These are phyloP conservation scores for Coemansia sp. DNA, from an alignment of 192 early-diverging fungal genomes.

Conservation along the genomic window DNA sequence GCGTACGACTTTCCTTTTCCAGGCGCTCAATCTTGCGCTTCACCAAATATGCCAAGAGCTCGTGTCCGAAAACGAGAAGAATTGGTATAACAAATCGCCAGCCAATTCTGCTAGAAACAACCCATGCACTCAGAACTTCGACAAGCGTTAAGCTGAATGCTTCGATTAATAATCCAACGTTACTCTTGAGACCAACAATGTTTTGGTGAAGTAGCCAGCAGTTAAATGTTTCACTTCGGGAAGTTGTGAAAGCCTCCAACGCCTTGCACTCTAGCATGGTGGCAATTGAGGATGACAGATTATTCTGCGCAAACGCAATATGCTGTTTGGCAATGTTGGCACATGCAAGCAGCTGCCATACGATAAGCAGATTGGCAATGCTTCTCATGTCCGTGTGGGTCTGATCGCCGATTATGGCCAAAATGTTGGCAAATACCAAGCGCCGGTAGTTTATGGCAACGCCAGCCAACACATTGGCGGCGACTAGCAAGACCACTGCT, in stretches of 20 bases:
- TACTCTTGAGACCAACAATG: background rate
- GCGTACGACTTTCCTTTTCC: background rate
- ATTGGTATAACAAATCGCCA: no score
- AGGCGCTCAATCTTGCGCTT: background rate
- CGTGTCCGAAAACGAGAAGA: conserved; percentile 8
- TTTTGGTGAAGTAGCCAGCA: background rate
- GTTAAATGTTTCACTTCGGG: background rate
- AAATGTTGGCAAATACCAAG: background rate
- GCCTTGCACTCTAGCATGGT: background rate
- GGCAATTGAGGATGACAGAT: background rate
- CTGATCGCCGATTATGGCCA: background rate
- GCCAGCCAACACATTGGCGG: background rate
- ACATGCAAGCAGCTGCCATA: background rate
- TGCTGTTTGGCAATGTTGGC: background rate
- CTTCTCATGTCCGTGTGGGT: background rate
- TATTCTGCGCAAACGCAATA: background rate
- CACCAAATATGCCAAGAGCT: conserved; percentile 7
- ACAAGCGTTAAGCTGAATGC: background rate
- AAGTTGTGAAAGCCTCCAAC: background rate
- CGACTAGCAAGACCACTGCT: background rate
- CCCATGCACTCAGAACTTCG: conserved; percentile 18
- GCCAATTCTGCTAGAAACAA: conserved; percentile 24
- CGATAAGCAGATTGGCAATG: background rate
- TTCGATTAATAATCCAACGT: background rate
- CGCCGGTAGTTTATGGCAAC: background rate